These are phyloP conservation scores for Vigna hirtella DNA, from an alignment of 306 rosid species.

Conservation along the genomic window DNA sequence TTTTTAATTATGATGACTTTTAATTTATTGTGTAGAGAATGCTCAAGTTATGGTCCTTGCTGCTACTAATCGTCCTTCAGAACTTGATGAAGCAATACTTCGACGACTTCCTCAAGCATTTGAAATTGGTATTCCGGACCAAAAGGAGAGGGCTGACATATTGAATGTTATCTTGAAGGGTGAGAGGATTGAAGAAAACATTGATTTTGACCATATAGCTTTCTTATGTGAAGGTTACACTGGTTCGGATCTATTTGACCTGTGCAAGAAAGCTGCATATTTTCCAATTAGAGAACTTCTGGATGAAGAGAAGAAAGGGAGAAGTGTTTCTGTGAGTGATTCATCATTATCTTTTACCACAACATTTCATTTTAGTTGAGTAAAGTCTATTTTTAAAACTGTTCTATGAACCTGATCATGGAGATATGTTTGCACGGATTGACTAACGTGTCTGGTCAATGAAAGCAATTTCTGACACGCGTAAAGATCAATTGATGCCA, in stretches of 20 bases:
- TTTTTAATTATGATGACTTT: slow-evolving; percentile 4
- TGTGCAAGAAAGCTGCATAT: slow-evolving; percentile 99
- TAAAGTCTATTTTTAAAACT: slow-evolving; percentile 2
- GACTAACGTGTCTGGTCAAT: not conserved
- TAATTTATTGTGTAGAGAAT: slow-evolving; percentile 59
- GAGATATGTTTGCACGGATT: slow-evolving; percentile 10
- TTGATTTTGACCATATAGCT: slow-evolving; percentile 67
- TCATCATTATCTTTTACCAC: slow-evolving; percentile 20
- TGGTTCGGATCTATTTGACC: slow-evolving; percentile 94
- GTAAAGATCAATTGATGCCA: not conserved
- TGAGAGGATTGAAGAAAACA: slow-evolving; percentile 66
- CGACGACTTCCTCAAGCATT: slow-evolving; percentile 97
- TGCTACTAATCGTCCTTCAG: slow-evolving; percentile 98
- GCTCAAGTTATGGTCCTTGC: slow-evolving; percentile 98
- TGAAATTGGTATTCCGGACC: slow-evolving; percentile 88
- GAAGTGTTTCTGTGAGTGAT: slow-evolving; percentile 68
- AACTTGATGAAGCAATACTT: slow-evolving; percentile 98
- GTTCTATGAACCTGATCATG: slow-evolving; percentile 5
- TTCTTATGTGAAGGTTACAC: slow-evolving; percentile 82
- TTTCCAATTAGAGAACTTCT: slow-evolving; percentile 85
- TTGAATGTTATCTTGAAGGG: slow-evolving; percentile 82
- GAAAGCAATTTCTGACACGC: not conserved
- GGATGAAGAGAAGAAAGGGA: slow-evolving; percentile 77
- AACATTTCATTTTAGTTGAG: slow-evolving; percentile 12
- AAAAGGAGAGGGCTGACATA: slow-evolving; percentile 82